Percentiles rank a stretch among this genome's conserved stretches.
Evolutionary conservation across 2,329 filamentous ascomycete species (phyloP).

Genomic region (Ceratocystis cacaofunesta): DNA sequence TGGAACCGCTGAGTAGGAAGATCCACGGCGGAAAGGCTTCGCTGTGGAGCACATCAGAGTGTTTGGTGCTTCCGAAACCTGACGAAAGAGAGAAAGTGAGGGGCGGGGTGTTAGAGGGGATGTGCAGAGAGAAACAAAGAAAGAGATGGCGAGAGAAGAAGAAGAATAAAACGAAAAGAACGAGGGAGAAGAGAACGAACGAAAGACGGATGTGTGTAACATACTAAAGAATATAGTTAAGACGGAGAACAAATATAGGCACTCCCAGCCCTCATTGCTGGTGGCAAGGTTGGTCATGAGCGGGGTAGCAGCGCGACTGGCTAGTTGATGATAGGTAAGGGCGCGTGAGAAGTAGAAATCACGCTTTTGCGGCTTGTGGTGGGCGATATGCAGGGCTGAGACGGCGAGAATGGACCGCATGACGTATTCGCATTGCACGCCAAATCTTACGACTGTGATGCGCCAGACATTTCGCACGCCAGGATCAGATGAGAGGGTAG

Average conservation of each 20-base stretch:
- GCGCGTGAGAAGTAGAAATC: constrained; percentile 17
- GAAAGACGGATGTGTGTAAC: constrained; percentile 5
- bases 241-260: constrained; percentile 22
- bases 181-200: not conserved
- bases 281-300: constrained; percentile 20
- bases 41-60: constrained; percentile 23
- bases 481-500: constrained; percentile 29
- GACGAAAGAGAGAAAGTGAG: not conserved
- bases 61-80: constrained; percentile 22
- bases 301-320: constrained; percentile 21
- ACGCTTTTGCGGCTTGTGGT: constrained; percentile 12
- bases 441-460: constrained; percentile 32
- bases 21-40: constrained; percentile 25
- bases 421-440: constrained; percentile 32
- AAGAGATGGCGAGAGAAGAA: not conserved
- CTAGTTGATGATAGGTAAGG: constrained; percentile 22
- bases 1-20: constrained; percentile 23
- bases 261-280: constrained; percentile 20
- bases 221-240: constrained; percentile 25
- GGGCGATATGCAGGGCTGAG: constrained; percentile 34
- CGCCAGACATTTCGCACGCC: constrained; percentile 32
- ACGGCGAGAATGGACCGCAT: constrained; percentile 35
- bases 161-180: not conserved
- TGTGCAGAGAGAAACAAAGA: not conserved
- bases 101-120: not conserved